Evolutionary conservation across 2,329 filamentous ascomycete species (phyloP).

Genomic region (Myriosclerotinia curreyana): DNA sequence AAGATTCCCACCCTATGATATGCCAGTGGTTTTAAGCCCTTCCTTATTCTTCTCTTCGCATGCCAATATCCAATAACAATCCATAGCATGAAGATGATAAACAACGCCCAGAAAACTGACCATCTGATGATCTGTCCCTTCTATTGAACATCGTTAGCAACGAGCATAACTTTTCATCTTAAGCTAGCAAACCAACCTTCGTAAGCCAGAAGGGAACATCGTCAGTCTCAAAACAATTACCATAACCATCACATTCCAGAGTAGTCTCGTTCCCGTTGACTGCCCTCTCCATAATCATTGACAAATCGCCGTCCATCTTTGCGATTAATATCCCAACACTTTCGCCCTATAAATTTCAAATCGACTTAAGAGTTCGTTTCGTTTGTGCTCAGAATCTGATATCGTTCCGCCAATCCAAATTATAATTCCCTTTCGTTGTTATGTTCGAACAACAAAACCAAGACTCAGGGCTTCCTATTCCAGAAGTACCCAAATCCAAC

Average conservation of each 20-base stretch:
- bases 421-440: neutral
- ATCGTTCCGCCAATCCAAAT: neutral
- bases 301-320: conserved; percentile 7
- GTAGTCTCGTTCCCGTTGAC: conserved; percentile 3
- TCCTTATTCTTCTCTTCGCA: conserved; percentile 62
- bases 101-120: conserved; percentile 61
- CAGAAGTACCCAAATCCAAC: conserved; percentile 16
- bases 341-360: neutral
- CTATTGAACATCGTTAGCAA: conserved; percentile 36
- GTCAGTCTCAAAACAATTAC: conserved; percentile 34
- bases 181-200: conserved; percentile 37
- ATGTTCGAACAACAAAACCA: neutral
- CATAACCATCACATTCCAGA: conserved; percentile 6
- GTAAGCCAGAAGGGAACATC: conserved; percentile 43
- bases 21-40: conserved; percentile 60
- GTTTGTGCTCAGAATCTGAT: neutral
- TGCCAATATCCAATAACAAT: conserved; percentile 68
- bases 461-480: conserved; percentile 3
- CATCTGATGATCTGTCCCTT: conserved; percentile 58
- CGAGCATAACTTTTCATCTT: neutral
- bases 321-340: neutral
- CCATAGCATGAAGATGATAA: conserved; percentile 58
- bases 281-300: neutral
- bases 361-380: neutral
- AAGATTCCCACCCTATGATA: conserved; percentile 63